Percentiles rank a stretch among this genome's conserved stretches.
Evolutionary conservation across 257 asterid genomes (phyloP).

Genomic region (Coffea canephora): DNA sequence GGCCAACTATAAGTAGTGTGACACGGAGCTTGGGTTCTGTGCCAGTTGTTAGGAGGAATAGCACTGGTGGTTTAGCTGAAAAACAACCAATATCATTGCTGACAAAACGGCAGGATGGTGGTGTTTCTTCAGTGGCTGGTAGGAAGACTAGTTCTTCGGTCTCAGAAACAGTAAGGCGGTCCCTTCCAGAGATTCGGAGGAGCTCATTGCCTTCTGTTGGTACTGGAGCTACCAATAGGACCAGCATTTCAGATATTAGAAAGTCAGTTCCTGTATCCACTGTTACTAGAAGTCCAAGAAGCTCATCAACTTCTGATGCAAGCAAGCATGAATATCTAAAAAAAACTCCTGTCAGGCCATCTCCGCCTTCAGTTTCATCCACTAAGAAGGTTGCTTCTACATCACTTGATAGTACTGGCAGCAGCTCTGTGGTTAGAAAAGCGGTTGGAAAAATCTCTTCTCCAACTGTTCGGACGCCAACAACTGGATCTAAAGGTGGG

Average conservation of each 20-base stretch:
- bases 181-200: slow-evolving; percentile 70
- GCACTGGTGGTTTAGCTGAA: slow-evolving; percentile 78
- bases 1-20: slow-evolving; percentile 69
- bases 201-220: slow-evolving; percentile 50
- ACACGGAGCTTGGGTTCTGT: slow-evolving; percentile 51
- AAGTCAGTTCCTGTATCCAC: slow-evolving; percentile 65
- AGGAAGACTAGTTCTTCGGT: slow-evolving; percentile 47
- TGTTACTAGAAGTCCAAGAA: slow-evolving; percentile 58
- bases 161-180: slow-evolving; percentile 64
- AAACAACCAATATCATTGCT: slow-evolving; percentile 48
- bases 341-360: slow-evolving; percentile 44
- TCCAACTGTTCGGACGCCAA: slow-evolving; percentile 49
- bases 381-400: slow-evolving; percentile 56
- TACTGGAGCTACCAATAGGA: slow-evolving; percentile 43
- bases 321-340: slow-evolving; percentile 51
- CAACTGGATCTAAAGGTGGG: slow-evolving; percentile 67
- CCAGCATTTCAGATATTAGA: slow-evolving; percentile 47
- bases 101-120: slow-evolving; percentile 42
- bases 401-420: slow-evolving; percentile 63
- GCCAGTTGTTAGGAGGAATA: slow-evolving; percentile 69
- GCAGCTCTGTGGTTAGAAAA: slow-evolving; percentile 59
- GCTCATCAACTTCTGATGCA: slow-evolving; percentile 58
- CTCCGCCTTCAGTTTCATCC: slow-evolving; percentile 56
- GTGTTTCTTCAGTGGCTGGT: slow-evolving; percentile 33
- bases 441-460: slow-evolving; percentile 47